Percentiles rank a stretch among this genome's conserved stretches.
These are phyloP conservation scores for Xylariaceae sp. DNA, from an alignment of 2,329 filamentous ascomycete species.

Conservation along the genomic window DNA sequence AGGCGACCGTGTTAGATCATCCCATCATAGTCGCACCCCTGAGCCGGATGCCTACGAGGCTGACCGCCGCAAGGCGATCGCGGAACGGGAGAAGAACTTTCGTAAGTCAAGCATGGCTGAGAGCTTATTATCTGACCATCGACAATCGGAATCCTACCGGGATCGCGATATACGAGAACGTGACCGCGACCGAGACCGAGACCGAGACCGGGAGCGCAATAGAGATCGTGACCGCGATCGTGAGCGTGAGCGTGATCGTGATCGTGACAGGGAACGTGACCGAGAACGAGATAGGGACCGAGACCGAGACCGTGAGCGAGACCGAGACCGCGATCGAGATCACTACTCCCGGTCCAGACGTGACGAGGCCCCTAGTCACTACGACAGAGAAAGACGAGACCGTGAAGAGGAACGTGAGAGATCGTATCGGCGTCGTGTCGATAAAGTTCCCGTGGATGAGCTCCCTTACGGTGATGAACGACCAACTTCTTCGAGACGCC, in stretches of 20 bases:
- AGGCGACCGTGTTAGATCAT: constrained; percentile 48
- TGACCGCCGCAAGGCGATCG: constrained; percentile 87
- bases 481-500: constrained; percentile 63
- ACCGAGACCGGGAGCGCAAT: constrained; percentile 42
- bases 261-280: constrained; percentile 35
- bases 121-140: constrained; percentile 53
- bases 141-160: constrained; percentile 44
- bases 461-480: constrained; percentile 83
- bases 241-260: constrained; percentile 34
- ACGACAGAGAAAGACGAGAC: constrained; percentile 82
- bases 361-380: constrained; percentile 61
- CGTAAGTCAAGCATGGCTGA: constrained; percentile 72
- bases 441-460: constrained; percentile 72
- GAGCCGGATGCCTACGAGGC: constrained; percentile 93
- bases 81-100: constrained; percentile 90
- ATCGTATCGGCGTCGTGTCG: constrained; percentile 71
- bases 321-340: constrained; percentile 44
- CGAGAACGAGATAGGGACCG: constrained; percentile 35
- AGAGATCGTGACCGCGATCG: constrained; percentile 36
- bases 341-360: constrained; percentile 53
- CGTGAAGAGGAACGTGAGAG: constrained; percentile 88
- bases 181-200: constrained; percentile 35
- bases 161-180: constrained; percentile 40
- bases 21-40: constrained; percentile 76
- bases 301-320: constrained; percentile 35